Conservation (phyloP, 1,139 yeast species). For the Debaryomycetaceae sp. region DNA sequence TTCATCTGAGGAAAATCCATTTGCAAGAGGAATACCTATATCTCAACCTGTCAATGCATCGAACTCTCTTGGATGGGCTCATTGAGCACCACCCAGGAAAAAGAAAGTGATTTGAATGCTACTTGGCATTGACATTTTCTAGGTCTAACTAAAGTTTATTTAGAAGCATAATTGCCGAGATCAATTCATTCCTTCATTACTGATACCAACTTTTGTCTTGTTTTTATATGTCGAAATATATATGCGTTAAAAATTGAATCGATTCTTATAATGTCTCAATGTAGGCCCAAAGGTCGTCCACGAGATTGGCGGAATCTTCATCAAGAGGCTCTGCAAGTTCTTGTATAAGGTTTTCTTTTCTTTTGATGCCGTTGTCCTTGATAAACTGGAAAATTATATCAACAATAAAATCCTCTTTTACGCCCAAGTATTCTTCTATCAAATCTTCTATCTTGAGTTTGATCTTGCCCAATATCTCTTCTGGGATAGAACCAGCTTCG, state of each 20-base stretch:
- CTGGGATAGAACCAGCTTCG: not conserved
- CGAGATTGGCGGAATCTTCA: conserved; percentile 50
- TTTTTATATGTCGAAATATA: not conserved
- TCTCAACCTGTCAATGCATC: conserved; percentile 46
- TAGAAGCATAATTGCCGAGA: not conserved
- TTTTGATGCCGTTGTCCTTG: conserved; percentile 22
- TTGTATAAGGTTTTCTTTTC: conserved; percentile 28
- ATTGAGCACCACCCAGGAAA: not conserved
- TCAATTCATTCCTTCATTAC: not conserved
- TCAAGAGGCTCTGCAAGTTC: conserved; percentile 54
- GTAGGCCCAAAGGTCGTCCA: conserved; percentile 33
- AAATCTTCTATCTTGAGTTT: conserved; percentile 34
- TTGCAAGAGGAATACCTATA: conserved; percentile 27
- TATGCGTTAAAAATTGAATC: not conserved
- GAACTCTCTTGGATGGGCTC: conserved; percentile 46
- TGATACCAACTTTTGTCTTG: not conserved
- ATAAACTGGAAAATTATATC: conserved; percentile 41
- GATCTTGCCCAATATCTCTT: conserved; percentile 11
- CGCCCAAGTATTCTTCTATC: conserved; percentile 52
- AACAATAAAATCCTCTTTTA: conserved; percentile 47
- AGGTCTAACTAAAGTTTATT: not conserved
- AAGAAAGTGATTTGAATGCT: not conserved
- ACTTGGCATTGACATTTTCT: not conserved
- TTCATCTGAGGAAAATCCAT: conserved; percentile 10
- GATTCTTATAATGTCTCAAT: conserved; percentile 6